Percentiles rank a stretch among this genome's conserved stretches.
phyloP scores from a whole-genome alignment of 768 basidiomycete genomes.

The Thelephora aurantiotincta region DNA sequence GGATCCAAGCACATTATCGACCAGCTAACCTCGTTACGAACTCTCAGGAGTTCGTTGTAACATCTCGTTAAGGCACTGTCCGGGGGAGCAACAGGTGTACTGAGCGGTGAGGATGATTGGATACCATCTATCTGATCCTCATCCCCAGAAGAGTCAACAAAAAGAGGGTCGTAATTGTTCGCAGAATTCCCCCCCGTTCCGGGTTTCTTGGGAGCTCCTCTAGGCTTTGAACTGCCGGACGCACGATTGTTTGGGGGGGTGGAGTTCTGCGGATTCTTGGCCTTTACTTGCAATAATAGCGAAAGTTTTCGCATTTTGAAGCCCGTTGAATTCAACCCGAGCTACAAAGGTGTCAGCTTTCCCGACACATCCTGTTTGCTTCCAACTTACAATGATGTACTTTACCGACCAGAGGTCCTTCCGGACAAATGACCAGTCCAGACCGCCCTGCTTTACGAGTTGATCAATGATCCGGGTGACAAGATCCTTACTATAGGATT shows the following conservation, averaged over 20 bases:
- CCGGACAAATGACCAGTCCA: background rate
- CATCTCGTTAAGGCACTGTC: too few relatives aligned
- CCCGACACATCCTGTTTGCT: background rate
- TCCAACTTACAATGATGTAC: conserved; percentile 3
- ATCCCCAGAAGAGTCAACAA: background rate
- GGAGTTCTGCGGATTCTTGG: too few relatives aligned
- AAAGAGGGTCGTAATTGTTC: background rate
- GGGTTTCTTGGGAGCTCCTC: background rate
- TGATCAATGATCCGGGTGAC: conserved; percentile 9
- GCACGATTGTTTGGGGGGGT: conserved; percentile 1
- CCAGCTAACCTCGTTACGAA: too few relatives aligned
- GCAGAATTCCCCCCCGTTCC: background rate
- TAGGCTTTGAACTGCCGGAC: background rate
- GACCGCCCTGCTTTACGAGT: conserved; percentile 2
- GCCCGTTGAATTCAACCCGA: background rate
- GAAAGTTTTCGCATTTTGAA: conserved; percentile 1
- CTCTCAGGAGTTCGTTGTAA: too few relatives aligned
- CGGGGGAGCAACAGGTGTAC: too few relatives aligned
- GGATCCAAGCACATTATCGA: too few relatives aligned
- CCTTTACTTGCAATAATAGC: background rate
- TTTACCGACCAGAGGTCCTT: background rate
- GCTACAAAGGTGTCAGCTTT: background rate
- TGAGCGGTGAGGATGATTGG: too few relatives aligned
- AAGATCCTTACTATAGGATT: conserved; percentile 9
- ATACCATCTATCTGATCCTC: too few relatives aligned